phyloP scores from a whole-genome alignment of 2,329 filamentous ascomycete genomes.

The Periconia sp. region DNA sequence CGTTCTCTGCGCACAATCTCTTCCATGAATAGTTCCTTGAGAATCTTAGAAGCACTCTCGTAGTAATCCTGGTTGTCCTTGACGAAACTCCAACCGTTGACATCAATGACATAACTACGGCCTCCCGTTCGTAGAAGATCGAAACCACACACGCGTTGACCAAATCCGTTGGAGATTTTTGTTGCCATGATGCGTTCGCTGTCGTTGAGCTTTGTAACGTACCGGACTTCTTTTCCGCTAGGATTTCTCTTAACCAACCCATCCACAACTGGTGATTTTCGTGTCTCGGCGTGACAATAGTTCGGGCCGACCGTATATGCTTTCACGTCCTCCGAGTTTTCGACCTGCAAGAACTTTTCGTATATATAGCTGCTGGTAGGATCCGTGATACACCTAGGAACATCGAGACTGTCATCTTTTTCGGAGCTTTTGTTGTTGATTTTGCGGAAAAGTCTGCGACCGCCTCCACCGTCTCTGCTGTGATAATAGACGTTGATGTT shows the following conservation, averaged over 20 bases:
- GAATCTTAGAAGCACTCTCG: conserved; percentile 81
- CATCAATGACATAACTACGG: conserved; percentile 96
- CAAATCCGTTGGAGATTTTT: conserved; percentile 88
- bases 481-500: conserved; percentile 99
- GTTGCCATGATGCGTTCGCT: conserved; percentile 85
- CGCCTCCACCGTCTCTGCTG: conserved; percentile 81
- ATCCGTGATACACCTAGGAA: conserved; percentile 81
- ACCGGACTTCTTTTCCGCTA: conserved; percentile 94
- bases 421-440: conserved; percentile 99
- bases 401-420: conserved; percentile 73
- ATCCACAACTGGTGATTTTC: conserved; percentile 96
- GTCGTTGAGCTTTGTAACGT: conserved; percentile 80
- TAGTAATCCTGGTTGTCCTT: conserved; percentile 99
- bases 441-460: conserved; percentile 89
- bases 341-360: conserved; percentile 93
- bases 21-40: conserved; percentile 83
- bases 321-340: conserved; percentile 98
- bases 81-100: conserved; percentile 99
- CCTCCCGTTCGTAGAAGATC: conserved; percentile 86
- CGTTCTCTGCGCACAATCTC: conserved; percentile 68
- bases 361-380: conserved; percentile 86
- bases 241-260: conserved; percentile 94
- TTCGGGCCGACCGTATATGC: conserved; percentile 92
- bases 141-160: conserved; percentile 93
- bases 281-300: conserved; percentile 95